phyloP scores from a whole-genome alignment of 306 rosid genomes.

The Sechiopsis laciniata region DNA sequence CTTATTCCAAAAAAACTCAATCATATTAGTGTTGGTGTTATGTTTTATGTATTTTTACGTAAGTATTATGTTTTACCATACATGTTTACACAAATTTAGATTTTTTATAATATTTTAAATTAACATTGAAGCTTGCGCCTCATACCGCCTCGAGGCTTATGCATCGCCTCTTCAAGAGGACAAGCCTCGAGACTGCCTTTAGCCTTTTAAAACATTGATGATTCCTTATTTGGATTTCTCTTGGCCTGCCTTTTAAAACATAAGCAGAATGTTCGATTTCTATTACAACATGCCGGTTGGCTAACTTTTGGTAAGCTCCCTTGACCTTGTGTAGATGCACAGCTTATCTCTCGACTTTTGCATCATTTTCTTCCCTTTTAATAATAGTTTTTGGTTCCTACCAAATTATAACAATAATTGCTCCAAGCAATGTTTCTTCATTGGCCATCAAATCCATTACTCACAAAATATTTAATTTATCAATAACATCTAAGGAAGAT shows the following conservation, averaged over 20 bases:
- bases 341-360: not conserved
- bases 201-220: too few relatives aligned
- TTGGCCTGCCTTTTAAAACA: not conserved
- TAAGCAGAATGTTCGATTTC: too few relatives aligned
- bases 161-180: too few relatives aligned
- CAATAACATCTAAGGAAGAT: not conserved
- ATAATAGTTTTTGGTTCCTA: not conserved
- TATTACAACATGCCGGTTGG: not conserved
- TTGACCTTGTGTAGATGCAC: not conserved
- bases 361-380: not conserved
- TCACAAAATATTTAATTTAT: not conserved
- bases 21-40: too few relatives aligned
- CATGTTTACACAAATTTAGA: too few relatives aligned
- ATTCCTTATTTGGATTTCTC: not conserved
- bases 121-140: too few relatives aligned
- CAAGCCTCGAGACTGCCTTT: too few relatives aligned
- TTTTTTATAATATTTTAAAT: too few relatives aligned
- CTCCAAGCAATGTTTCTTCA: slow-evolving; percentile 1
- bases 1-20: too few relatives aligned
- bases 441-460: not conserved
- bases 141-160: too few relatives aligned
- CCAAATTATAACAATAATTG: not conserved
- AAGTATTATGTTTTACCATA: too few relatives aligned
- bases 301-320: not conserved
- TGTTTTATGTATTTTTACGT: too few relatives aligned